phyloP scores from a whole-genome alignment of 805 yeast species.

The Monosporozyma solicola region DNA sequence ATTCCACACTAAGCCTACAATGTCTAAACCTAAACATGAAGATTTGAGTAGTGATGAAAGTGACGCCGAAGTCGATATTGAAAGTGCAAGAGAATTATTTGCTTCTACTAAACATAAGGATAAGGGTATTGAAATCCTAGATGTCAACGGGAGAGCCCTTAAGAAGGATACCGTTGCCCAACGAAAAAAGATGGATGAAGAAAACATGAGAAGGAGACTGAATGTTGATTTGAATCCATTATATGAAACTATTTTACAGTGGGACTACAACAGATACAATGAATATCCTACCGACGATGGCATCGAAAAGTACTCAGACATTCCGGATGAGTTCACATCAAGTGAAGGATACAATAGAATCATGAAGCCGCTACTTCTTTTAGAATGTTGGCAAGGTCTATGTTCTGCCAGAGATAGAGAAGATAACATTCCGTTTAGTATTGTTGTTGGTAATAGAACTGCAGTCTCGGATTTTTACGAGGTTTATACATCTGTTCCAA shows the following conservation, averaged over 20 bases:
- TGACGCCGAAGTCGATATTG: slow-evolving; percentile 34
- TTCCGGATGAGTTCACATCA: slow-evolving; percentile 47
- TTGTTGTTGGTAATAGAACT: slow-evolving; percentile 70
- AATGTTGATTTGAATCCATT: slow-evolving; percentile 72
- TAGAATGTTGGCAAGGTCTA: slow-evolving; percentile 93
- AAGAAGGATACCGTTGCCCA: slow-evolving; percentile 34
- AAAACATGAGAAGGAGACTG: slow-evolving; percentile 68
- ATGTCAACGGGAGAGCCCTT: slow-evolving; percentile 33
- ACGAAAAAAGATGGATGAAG: slow-evolving; percentile 50
- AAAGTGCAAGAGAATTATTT: slow-evolving; percentile 29
- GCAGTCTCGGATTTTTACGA: slow-evolving; percentile 84
- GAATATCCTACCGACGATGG: slow-evolving; percentile 52
- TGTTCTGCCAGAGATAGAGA: slow-evolving; percentile 59
- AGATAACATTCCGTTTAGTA: slow-evolving; percentile 47
- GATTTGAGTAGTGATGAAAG: slow-evolving; percentile 33
- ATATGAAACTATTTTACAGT: slow-evolving; percentile 55
- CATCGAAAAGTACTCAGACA: slow-evolving; percentile 33
- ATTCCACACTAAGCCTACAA: slow-evolving; percentile 35
- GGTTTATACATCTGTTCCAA: slow-evolving; percentile 64
- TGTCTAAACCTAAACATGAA: slow-evolving; percentile 13
- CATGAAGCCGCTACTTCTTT: slow-evolving; percentile 70
- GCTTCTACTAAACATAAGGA: slow-evolving; percentile 26
- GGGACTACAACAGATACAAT: slow-evolving; percentile 58
- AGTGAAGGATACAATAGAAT: slow-evolving; percentile 58
- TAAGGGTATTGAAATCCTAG: slow-evolving; percentile 31